Evolutionary conservation across 441 rosid species (phyloP), one percentile per base, ranked within the genome.

Genomic region (Pelargonium citronellum): DNA sequence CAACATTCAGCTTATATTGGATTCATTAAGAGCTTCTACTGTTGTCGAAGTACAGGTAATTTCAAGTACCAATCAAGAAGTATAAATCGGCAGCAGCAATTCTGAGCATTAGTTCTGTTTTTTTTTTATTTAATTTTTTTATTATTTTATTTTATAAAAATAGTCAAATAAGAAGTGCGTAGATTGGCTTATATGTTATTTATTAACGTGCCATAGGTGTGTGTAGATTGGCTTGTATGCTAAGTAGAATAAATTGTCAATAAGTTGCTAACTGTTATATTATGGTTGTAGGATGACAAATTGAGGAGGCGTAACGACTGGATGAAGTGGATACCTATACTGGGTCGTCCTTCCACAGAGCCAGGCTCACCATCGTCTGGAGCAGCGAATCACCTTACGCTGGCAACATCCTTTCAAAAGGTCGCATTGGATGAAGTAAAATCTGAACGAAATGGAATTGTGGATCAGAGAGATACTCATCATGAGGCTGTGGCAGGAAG

Each of bases 1-100:
- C 43, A 70, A 66, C 62, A 58, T 61, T 67, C 72, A 68, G 20
- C 46, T 75, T 67, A 78, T 80, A 51, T 57, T 80, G 62, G 79
- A 78, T 39, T 67, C 79, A 44, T 73, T 80, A 77, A 75, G 73
- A 62, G 41, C 64, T 53, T 80, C 83, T 22, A 22, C 69, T 0
- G 37, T 80, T 16, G 81, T 80, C 51, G 83, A 80, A 78, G 74
- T 80, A 34, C 78, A 78, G 81, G 83, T 78, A 70, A 69, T 44
- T 51, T 51, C 4, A 3, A 11, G 57, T 51, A 13, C 57, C 57
- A 13, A 11, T 12, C 4, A 49, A 12, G 2, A 27, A 27, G 30
- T 27, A 27, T 1, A 27, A 27, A 27, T 27, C 30, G 4, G 2
- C 11, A 12, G 11, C 0, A 12, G 11, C 53, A 47, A 47, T 10